These are phyloP conservation scores for Terfezia claveryi DNA, from an alignment of 495 filamentous ascomycete species.

Conservation along the genomic window DNA sequence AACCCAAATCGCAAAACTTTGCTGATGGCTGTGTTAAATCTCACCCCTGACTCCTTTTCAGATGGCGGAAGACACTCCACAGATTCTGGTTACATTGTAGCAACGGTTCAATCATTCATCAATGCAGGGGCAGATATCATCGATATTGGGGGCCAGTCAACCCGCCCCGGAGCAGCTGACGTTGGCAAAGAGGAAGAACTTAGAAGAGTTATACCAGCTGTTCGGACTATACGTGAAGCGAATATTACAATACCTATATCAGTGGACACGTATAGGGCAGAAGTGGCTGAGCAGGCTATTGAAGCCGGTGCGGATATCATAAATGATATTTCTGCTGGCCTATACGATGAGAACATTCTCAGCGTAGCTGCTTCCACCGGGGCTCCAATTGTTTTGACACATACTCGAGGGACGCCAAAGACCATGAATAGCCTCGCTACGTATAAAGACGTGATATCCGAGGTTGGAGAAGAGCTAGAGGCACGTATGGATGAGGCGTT, in stretches of 20 bases:
- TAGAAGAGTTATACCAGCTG: constrained; percentile 52
- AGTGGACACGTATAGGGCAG: constrained; percentile 78
- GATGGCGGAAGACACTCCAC: constrained; percentile 50
- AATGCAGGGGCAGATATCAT: constrained; percentile 54
- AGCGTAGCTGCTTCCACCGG: constrained; percentile 53
- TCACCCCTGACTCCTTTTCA: constrained; percentile 94
- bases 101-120: constrained; percentile 36
- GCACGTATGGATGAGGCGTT: constrained; percentile 54
- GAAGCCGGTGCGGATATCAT: constrained; percentile 75
- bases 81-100: constrained; percentile 18
- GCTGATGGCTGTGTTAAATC: constrained; percentile 85
- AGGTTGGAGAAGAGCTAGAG: constrained; percentile 46
- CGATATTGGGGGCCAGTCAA: constrained; percentile 85
- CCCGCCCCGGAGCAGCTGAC: constrained; percentile 46
- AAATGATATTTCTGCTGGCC: constrained; percentile 80
- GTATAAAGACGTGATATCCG: constrained; percentile 43
- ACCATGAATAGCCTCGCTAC: constrained; percentile 53
- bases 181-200: constrained; percentile 52
- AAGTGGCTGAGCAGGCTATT: constrained; percentile 61
- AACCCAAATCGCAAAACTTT: constrained; percentile 43
- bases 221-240: constrained; percentile 48
- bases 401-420: constrained; percentile 73
- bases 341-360: constrained; percentile 63
- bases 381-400: constrained; percentile 76
- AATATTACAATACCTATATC: constrained; percentile 45